Percentiles rank a stretch among this genome's conserved stretches.
These are phyloP conservation scores for Hylodesmum podocarpum DNA, from an alignment of 306 rosid species.

Conservation along the genomic window DNA sequence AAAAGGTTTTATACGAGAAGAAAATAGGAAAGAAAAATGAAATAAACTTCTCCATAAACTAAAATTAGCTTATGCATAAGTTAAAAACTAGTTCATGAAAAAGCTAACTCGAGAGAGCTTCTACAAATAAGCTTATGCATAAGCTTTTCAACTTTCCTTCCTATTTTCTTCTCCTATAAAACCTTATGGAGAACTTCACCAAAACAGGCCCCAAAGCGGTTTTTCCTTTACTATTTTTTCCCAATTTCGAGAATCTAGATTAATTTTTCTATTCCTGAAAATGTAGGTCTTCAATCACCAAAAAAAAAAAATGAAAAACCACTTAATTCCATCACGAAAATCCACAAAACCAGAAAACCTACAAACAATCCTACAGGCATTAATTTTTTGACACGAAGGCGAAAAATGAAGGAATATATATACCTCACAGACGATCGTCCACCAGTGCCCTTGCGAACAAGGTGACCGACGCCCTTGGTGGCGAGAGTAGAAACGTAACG, in stretches of 20 bases:
- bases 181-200: no score
- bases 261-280: background rate
- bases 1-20: no score
- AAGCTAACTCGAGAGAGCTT: no score
- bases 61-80: no score
- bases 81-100: no score
- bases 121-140: no score
- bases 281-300: constrained; percentile 24
- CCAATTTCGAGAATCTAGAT: background rate
- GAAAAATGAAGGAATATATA: background rate
- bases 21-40: no score
- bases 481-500: constrained; percentile 70
- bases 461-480: constrained; percentile 79
- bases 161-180: no score
- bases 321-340: background rate
- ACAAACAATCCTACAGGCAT: background rate
- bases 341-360: background rate
- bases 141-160: no score
- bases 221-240: background rate
- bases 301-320: no score
- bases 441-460: constrained; percentile 97
- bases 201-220: no score
- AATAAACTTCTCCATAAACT: no score
- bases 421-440: constrained; percentile 99
- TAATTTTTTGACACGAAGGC: background rate